Evolutionary conservation across 768 basidiomycete species (phyloP).

Genomic region (Boletellus ananas): DNA sequence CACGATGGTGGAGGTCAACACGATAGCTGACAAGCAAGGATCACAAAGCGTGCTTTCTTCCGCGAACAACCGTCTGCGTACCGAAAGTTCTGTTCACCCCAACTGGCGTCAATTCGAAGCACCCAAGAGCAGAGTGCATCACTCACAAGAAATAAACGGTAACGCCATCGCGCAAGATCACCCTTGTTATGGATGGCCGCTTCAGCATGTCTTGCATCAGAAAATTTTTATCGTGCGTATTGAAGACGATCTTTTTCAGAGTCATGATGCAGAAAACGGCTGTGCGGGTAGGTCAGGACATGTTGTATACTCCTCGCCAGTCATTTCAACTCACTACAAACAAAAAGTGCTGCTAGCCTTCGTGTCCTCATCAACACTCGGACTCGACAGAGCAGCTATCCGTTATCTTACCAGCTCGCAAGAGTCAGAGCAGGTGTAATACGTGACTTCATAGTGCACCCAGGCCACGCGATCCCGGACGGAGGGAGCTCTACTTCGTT

Average conservation of each 20-base stretch:
- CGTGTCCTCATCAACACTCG: not conserved
- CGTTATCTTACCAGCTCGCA: slow-evolving; percentile 16
- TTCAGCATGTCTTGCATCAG: not conserved
- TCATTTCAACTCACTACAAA: slow-evolving; percentile 15
- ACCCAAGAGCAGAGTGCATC: not conserved
- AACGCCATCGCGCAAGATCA: slow-evolving; percentile 11
- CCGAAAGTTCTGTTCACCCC: slow-evolving; percentile 13
- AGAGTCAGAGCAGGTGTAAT: slow-evolving; percentile 17
- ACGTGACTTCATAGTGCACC: slow-evolving; percentile 10
- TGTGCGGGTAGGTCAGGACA: slow-evolving; percentile 5
- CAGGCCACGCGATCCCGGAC: slow-evolving; percentile 9
- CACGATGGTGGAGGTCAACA: slow-evolving; percentile 18
- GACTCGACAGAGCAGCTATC: not conserved
- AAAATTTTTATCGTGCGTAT: not conserved
- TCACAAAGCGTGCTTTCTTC: not conserved
- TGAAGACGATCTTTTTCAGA: slow-evolving; percentile 6
- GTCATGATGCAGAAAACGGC: slow-evolving; percentile 17
- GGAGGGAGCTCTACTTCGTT: slow-evolving; percentile 15
- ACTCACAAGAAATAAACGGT: slow-evolving; percentile 19
- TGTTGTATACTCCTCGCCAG: too few relatives aligned
- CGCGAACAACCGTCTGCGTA: not conserved
- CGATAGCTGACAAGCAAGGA: slow-evolving; percentile 1
- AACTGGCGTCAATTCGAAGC: not conserved
- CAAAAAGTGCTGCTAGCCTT: slow-evolving; percentile 19
- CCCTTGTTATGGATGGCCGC: not conserved